These are phyloP conservation scores for Bidens hawaiensis DNA, from an alignment of 140 eudicot genomes.

Conservation along the genomic window DNA sequence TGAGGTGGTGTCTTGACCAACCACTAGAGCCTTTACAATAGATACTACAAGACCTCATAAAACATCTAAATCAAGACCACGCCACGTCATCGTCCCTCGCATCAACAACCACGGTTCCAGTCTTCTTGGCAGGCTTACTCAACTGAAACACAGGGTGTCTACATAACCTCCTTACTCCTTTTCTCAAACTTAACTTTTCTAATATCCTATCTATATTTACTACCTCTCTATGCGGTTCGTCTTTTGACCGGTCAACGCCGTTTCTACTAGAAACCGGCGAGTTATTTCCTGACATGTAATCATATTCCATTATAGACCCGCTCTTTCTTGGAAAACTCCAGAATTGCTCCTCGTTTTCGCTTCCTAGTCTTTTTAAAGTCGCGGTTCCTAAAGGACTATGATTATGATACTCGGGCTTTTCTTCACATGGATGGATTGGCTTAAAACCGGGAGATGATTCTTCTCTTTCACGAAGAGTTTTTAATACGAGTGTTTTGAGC, in stretches of 20 bases:
- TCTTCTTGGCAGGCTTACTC: conserved; percentile 31
- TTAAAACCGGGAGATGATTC: conserved; percentile 27
- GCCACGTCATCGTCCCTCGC: conserved; percentile 9
- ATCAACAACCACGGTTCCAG: conserved; percentile 16
- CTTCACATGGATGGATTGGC: conserved; percentile 10
- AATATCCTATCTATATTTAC: conserved; percentile 48
- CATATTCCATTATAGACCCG: conserved; percentile 27
- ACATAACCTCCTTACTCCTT: conserved; percentile 53
- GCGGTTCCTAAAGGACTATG: conserved; percentile 25
- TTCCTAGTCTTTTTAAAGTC: conserved; percentile 44
- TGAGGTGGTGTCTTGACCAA: too few relatives aligned
- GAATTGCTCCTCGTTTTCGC: conserved; percentile 34
- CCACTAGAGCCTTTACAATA: too few relatives aligned
- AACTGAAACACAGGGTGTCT: conserved; percentile 65
- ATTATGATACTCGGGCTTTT: conserved; percentile 2
- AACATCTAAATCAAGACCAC: conserved; percentile 14
- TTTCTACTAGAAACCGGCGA: conserved; percentile 21
- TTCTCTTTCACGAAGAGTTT: conserved; percentile 55
- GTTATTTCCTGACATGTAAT: conserved; percentile 17
- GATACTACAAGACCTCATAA: too few relatives aligned
- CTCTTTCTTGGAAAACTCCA: conserved; percentile 45
- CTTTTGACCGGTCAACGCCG: conserved; percentile 11
- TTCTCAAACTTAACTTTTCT: conserved; percentile 48
- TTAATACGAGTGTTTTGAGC: conserved; percentile 63
- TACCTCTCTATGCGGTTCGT: conserved; percentile 34